Evolutionary conservation across 2,329 filamentous ascomycete species (phyloP).

Genomic region (Diaporthe helianthi): DNA sequence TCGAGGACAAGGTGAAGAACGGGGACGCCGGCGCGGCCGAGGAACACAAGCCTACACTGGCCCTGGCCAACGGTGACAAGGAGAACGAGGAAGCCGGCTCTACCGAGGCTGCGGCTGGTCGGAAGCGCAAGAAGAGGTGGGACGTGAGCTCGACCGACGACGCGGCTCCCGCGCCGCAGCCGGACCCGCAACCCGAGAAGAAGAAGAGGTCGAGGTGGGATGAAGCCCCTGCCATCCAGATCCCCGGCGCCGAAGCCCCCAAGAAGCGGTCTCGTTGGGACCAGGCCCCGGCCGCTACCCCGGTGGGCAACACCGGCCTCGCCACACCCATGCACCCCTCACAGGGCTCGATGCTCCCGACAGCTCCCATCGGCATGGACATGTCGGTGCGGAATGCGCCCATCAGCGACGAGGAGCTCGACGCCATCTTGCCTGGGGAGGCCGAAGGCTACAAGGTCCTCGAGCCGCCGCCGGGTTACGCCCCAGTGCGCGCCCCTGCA

Average conservation of each 20-base stretch:
- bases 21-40: constrained; percentile 64
- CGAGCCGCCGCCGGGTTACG: constrained; percentile 89
- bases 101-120: constrained; percentile 67
- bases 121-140: constrained; percentile 95
- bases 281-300: constrained; percentile 83
- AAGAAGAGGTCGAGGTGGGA: constrained; percentile 92
- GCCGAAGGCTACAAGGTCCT: constrained; percentile 92
- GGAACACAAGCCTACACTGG: constrained; percentile 75
- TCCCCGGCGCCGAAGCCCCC: constrained; percentile 63
- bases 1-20: constrained; percentile 72
- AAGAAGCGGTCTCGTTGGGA: constrained; percentile 91
- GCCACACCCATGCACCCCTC: constrained; percentile 80
- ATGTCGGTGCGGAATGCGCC: constrained; percentile 79
- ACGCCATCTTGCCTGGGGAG: constrained; percentile 87
- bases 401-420: constrained; percentile 91
- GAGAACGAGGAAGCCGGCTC: constrained; percentile 76
- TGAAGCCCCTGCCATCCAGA: constrained; percentile 69
- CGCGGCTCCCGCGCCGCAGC: constrained; percentile 53
- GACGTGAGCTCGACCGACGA: constrained; percentile 73
- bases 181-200: constrained; percentile 52
- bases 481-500: constrained; percentile 78
- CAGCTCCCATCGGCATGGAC: constrained; percentile 78
- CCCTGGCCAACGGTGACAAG: constrained; percentile 71
- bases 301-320: constrained; percentile 75
- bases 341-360: constrained; percentile 59